Evolutionary conservation across 768 basidiomycete species (phyloP).

Genomic region (Zangia roseola): DNA sequence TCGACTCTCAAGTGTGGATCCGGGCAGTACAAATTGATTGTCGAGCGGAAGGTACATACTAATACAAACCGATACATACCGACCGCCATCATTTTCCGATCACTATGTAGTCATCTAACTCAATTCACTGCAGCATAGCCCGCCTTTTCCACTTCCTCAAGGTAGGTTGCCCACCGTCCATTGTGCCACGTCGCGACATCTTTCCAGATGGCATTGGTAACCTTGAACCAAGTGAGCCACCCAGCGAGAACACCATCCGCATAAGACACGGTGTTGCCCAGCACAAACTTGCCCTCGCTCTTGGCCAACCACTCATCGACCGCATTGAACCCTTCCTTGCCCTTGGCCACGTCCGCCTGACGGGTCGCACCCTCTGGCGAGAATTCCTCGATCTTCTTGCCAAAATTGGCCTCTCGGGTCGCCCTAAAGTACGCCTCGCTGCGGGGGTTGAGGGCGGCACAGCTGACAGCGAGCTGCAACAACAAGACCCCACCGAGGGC

Average conservation of each 20-base stretch:
- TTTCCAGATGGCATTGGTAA: slow-evolving; percentile 32
- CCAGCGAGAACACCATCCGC: slow-evolving; percentile 37
- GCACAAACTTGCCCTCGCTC: slow-evolving; percentile 31
- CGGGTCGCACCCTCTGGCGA: slow-evolving; percentile 29
- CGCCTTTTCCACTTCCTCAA: slow-evolving; percentile 28
- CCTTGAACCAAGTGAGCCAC: slow-evolving; percentile 36
- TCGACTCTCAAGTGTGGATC: no score
- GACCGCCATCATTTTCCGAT: background rate
- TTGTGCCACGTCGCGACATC: slow-evolving; percentile 36
- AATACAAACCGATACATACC: slow-evolving; percentile 2
- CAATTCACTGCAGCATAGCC: slow-evolving; percentile 29
- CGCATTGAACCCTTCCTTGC: slow-evolving; percentile 22
- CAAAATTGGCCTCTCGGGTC: slow-evolving; percentile 33
- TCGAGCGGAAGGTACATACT: background rate
- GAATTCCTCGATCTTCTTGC: slow-evolving; percentile 37
- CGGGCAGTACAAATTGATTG: background rate
- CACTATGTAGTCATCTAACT: background rate
- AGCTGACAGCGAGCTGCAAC: slow-evolving; percentile 15
- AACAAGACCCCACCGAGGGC: slow-evolving; percentile 12
- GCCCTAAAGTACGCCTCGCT: slow-evolving; percentile 34
- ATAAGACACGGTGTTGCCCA: slow-evolving; percentile 34
- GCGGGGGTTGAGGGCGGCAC: slow-evolving; percentile 20
- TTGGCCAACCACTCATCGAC: slow-evolving; percentile 33
- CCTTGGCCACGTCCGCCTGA: slow-evolving; percentile 27
- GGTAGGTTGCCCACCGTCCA: slow-evolving; percentile 38